Base-by-base conservation (phyloP, 2,329 filamentous ascomycete genomes). In the Sporothrix dimorphospora region DNA sequence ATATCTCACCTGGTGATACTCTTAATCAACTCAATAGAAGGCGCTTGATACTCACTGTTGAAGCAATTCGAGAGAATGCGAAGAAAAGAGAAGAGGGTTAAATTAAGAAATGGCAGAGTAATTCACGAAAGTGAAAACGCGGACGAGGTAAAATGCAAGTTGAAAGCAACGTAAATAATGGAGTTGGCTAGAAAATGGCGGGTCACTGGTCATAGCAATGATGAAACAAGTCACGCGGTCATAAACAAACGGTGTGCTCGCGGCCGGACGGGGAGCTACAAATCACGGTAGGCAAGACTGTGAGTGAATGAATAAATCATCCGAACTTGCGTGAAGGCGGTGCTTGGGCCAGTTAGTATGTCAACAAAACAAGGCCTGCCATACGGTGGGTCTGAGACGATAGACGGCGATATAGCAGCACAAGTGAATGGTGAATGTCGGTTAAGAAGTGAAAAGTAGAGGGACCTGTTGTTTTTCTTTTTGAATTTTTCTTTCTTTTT, bases 401-500 rank as follows among this genome's bases (percentile, higher is more conserved):
- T 14, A 45, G 42, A 47, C 42, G 6, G 30, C 27, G 19, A 47
- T 16, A 19, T 19, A 19, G 6, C 42, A n/a, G 19, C 47, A 40
- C 30, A 27, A 14, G 19, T 42, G 34, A 61, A 21, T 5, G n/a
- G n/a, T 42, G 30, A 65, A n/a, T 53, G 47, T 21, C 8, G 19
- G 47, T 21, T 53, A n/a, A 24, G 49, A 53, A 53, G 11, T 12
- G 2, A 8, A 16, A 65, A 45, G 12, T 65, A 45, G 12, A 45
- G 38, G 59, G 59, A 65, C 38, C 59, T 27, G 51, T 71, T 69
- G 49, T 70, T 51, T 16, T 51, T 57, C 55, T 66, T 55, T 55
- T 59, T 71, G 6, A 45, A 45, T 14, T 73, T 65, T 70, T 72
- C 69, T 38, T 68, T 68, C 49, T 34, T 40, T 53, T 65, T 59